A percentile compares a stretch with the other conserved stretches of the same genome.
These are phyloP conservation scores for Cyanodermella asteris DNA, from an alignment of 2,329 filamentous ascomycete species.

Conservation along the genomic window DNA sequence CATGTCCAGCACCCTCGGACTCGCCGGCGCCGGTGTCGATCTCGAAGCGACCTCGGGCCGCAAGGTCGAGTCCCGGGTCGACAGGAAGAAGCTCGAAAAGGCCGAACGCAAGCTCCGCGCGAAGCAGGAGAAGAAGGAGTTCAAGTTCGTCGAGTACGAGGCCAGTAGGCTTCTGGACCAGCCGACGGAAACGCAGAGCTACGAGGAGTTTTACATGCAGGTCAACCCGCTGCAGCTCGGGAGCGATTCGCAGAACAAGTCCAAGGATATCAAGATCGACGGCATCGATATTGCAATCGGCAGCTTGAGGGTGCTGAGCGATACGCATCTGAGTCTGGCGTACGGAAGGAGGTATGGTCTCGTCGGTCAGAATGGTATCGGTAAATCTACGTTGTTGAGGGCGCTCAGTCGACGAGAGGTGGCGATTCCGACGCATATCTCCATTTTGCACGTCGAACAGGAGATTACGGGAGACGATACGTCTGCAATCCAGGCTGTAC, in stretches of 20 bases:
- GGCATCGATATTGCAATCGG: conserved; percentile 87
- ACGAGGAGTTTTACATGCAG: conserved; percentile 99
- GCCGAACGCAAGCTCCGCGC: conserved; percentile 92
- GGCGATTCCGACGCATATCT: conserved; percentile 87
- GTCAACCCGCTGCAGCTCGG: conserved; percentile 92
- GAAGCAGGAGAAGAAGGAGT: conserved; percentile 95
- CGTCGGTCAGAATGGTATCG: conserved; percentile 98
- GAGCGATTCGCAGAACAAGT: conserved; percentile 50
- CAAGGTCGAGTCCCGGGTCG: conserved; percentile 93
- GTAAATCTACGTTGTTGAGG: conserved; percentile 82
- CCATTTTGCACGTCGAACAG: conserved; percentile 96
- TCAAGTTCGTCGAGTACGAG: conserved; percentile 97
- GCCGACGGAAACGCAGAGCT: conserved; percentile 65
- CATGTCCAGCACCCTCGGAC: conserved; percentile 83
- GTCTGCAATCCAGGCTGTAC: conserved; percentile 75
- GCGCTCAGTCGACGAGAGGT: conserved; percentile 85
- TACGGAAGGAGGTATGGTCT: conserved; percentile 91
- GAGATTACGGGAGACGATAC: conserved; percentile 96
- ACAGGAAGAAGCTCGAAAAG: conserved; percentile 97
- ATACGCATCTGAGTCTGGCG: conserved; percentile 73
- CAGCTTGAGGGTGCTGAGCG: conserved; percentile 68
- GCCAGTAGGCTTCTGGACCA: conserved; percentile 73
- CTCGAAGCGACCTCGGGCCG: conserved; percentile 79
- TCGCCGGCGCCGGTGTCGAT: conserved; percentile 67
- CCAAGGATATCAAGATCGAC: conserved; percentile 97